Conservation (phyloP, 2,329 filamentous ascomycete species). For the Fusarium chlamydosporum region DNA sequence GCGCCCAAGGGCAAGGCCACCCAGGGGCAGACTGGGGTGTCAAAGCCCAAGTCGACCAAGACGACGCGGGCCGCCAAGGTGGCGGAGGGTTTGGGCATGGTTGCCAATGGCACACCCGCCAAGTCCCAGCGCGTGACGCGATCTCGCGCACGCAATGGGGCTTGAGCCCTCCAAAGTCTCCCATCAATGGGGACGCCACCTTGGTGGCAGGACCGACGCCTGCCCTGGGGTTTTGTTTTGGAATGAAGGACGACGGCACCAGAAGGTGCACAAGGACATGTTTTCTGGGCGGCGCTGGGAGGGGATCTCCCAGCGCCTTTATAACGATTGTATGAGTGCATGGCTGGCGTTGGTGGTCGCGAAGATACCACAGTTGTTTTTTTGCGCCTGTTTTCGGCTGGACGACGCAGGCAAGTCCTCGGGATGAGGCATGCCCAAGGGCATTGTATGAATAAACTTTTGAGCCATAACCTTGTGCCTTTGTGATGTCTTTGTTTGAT, state of each 20-base stretch:
- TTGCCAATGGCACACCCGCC: slow-evolving; percentile 54
- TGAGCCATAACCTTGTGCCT: neutral
- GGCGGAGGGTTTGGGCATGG: slow-evolving; percentile 51
- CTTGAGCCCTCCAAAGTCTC: slow-evolving; percentile 27
- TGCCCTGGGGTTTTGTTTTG: slow-evolving; percentile 10
- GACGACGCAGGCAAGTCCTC: slow-evolving; percentile 37
- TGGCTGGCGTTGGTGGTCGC: slow-evolving; percentile 44
- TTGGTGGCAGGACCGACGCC: slow-evolving; percentile 14
- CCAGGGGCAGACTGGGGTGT: slow-evolving; percentile 49
- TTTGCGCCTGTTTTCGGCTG: slow-evolving; percentile 31
- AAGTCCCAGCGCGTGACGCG: slow-evolving; percentile 54
- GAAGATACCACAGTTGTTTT: slow-evolving; percentile 42
- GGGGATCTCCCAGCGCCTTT: slow-evolving; percentile 16
- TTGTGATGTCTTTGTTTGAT: neutral
- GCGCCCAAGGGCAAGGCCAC: slow-evolving; percentile 40
- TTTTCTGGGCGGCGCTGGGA: slow-evolving; percentile 35
- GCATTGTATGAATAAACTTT: slow-evolving; percentile 6
- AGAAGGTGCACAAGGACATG: slow-evolving; percentile 12
- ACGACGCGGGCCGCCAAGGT: slow-evolving; percentile 50
- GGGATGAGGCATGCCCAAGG: slow-evolving; percentile 22
- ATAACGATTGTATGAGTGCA: slow-evolving; percentile 37
- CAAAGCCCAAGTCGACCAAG: slow-evolving; percentile 51
- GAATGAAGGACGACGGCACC: neutral
- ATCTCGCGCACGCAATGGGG: slow-evolving; percentile 48
- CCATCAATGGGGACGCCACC: slow-evolving; percentile 6